Base-by-base conservation (phyloP, 2,329 filamentous ascomycete genomes). In the Huntiella savannae region DNA sequence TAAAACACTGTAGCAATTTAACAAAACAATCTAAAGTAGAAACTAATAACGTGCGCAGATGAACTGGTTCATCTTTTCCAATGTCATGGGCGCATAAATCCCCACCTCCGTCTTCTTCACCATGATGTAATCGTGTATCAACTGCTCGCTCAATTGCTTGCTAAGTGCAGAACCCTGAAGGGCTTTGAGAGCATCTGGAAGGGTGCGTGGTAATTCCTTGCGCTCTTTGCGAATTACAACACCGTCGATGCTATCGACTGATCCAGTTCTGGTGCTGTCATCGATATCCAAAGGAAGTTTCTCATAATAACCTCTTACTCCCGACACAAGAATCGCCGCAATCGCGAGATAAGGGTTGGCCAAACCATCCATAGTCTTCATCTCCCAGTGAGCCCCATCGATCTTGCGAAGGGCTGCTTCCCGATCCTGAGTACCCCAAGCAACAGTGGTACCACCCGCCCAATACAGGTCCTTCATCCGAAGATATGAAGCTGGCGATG, bases 381-480 rank as follows among this genome's bases (percentile, higher is more conserved):
- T 54, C 60, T 92, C 84, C 79, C 82, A 92, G 55, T 84, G 78
- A 15, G 73, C 75, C 2, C 59, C 63, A 3, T 64, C 63, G 41
- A 85, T 70, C 57, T 79, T 77, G 10, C 83, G 71, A 7, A 92
- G 64, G 0, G 83, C 79, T 4, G 75, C 68, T 62, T 88, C 82
- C 13, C 81, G 75, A 58, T 91, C 91, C 60, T 91, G 77, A 4
- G 75, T 81, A 10, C 84, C 84, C 83, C 82, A 92, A 0, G 78
- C 64, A 0, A 87, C 71, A 77, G 79, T 87, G 5, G 76, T 72
- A 0, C 82, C 82, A n/a, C 82, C 82, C 0, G 81, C 72, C 83
- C 82, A 91, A 49, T 64, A 65, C n/a, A 82, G 71, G 45, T 85
- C 77, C 1, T 63, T 60, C 8, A 82, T 67, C 4, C 83, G 71